Percentiles rank a stretch among this genome's conserved stretches.
Conservation (phyloP, 2,329 filamentous ascomycete genomes). For the Colletotrichum sp. region DNA sequence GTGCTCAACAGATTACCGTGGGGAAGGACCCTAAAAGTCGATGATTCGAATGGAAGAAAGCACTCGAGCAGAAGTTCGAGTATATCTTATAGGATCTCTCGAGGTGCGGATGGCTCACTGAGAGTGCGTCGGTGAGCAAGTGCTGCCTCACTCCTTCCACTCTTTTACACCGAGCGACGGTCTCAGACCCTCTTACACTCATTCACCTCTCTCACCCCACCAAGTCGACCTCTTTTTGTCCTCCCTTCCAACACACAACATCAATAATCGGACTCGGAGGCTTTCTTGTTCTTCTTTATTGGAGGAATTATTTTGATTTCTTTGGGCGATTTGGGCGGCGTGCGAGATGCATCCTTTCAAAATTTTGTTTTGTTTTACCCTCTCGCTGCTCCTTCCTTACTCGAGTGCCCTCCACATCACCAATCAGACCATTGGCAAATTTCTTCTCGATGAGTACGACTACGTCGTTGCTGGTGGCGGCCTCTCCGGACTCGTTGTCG, state of each 20-base stretch:
- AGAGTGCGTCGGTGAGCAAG: neutral
- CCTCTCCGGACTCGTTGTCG: slow-evolving; percentile 48
- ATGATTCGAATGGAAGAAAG: neutral
- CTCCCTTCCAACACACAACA: neutral
- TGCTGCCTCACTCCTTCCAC: neutral
- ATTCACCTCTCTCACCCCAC: neutral
- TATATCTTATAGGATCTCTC: neutral
- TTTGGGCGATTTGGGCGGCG: neutral
- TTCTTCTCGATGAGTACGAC: slow-evolving; percentile 30
- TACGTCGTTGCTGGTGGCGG: slow-evolving; percentile 52
- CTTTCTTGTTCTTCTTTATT: neutral
- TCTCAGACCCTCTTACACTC: neutral
- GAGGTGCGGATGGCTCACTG: neutral
- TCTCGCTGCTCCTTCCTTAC: neutral
- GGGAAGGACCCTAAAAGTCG: neutral
- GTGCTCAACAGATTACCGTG: neutral
- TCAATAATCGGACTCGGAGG: neutral
- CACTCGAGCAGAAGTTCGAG: neutral
- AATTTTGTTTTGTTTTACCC: neutral
- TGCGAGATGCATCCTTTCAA: neutral
- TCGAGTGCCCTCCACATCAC: slow-evolving; percentile 9
- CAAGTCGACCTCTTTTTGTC: neutral
- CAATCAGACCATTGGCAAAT: slow-evolving; percentile 2
- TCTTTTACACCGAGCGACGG: neutral
- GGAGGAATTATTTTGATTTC: neutral